Conservation (phyloP, 192 early-diverging fungal species). For the Coemansia sp. region DNA sequence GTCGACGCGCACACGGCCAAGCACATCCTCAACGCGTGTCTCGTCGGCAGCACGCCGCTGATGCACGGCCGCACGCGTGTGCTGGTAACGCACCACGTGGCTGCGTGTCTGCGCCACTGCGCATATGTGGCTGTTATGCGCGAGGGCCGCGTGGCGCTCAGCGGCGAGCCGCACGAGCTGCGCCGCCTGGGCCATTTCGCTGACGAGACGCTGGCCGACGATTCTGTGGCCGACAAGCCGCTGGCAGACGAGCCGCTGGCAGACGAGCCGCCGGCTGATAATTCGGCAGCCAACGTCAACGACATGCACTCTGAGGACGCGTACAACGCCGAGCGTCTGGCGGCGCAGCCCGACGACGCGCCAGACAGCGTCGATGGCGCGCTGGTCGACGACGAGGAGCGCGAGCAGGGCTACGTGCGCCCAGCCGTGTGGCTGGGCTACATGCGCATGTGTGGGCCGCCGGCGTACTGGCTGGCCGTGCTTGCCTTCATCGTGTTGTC, state of each 20-base stretch:
- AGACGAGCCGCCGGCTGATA: neutral
- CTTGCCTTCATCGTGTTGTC: conserved; percentile 33
- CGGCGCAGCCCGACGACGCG: neutral
- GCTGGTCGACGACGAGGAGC: conserved; percentile 82
- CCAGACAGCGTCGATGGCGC: conserved; percentile 51
- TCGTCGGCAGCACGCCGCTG: too few species aligned
- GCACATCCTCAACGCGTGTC: conserved; percentile 74
- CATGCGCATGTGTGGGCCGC: conserved; percentile 65
- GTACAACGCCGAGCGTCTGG: conserved; percentile 14
- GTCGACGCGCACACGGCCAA: conserved; percentile 94
- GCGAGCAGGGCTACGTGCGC: conserved; percentile 75
- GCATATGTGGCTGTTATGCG: conserved; percentile 60
- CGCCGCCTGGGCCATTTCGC: conserved; percentile 10
- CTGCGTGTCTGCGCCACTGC: conserved; percentile 58
- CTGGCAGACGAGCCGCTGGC: neutral
- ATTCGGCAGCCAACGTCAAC: conserved; percentile 9
- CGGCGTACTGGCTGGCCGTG: conserved; percentile 55
- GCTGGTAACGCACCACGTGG: conserved; percentile 88
- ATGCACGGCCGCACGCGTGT: conserved; percentile 76
- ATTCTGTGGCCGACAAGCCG: too few species aligned
- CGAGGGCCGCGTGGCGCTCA: conserved; percentile 57
- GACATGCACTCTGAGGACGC: conserved; percentile 34
- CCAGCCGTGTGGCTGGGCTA: conserved; percentile 77
- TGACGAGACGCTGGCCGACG: neutral
- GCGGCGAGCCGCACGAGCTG: conserved; percentile 55